phyloP scores from a whole-genome alignment of 352 stramenopile species.

The Globisporangium heterothallicum region DNA sequence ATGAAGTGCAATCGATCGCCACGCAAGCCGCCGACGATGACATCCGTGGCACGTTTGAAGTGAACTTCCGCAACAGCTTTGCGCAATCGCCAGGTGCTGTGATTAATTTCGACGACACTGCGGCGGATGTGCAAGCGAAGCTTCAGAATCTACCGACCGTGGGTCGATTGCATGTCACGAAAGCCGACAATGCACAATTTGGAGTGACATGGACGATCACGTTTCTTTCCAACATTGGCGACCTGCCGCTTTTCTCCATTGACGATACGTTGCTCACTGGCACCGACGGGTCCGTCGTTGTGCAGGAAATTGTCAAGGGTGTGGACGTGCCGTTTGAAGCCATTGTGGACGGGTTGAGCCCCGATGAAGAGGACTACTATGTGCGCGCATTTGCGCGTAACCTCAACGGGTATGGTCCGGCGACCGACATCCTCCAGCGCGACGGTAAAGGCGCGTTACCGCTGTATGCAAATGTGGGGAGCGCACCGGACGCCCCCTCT shows the following conservation, averaged over 20 bases:
- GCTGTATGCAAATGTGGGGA: slow-evolving; percentile 32
- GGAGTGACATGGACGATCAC: slow-evolving; percentile 63
- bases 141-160: slow-evolving; percentile 61
- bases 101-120: slow-evolving; percentile 70
- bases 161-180: slow-evolving; percentile 57
- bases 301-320: slow-evolving; percentile 59
- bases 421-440: slow-evolving; percentile 54
- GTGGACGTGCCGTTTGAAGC: slow-evolving; percentile 59
- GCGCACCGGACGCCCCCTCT: slow-evolving; percentile 24
- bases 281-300: slow-evolving; percentile 29
- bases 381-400: slow-evolving; percentile 63
- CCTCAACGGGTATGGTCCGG: slow-evolving; percentile 57
- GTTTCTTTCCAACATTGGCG: slow-evolving; percentile 66
- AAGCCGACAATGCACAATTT: slow-evolving; percentile 28
- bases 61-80: slow-evolving; percentile 61
- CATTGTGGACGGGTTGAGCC: slow-evolving; percentile 40
- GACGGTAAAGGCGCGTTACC: slow-evolving; percentile 49
- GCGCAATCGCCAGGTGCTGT: slow-evolving; percentile 29
- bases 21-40: slow-evolving; percentile 29
- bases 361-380: slow-evolving; percentile 49
- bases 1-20: slow-evolving; percentile 66
- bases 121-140: slow-evolving; percentile 61
- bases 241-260: slow-evolving; percentile 50
- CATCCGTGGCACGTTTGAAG: slow-evolving; percentile 46
- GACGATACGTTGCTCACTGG: slow-evolving; percentile 33